Evolutionary conservation across 768 basidiomycete species (phyloP).

Genomic region (Lactarius indigo): DNA sequence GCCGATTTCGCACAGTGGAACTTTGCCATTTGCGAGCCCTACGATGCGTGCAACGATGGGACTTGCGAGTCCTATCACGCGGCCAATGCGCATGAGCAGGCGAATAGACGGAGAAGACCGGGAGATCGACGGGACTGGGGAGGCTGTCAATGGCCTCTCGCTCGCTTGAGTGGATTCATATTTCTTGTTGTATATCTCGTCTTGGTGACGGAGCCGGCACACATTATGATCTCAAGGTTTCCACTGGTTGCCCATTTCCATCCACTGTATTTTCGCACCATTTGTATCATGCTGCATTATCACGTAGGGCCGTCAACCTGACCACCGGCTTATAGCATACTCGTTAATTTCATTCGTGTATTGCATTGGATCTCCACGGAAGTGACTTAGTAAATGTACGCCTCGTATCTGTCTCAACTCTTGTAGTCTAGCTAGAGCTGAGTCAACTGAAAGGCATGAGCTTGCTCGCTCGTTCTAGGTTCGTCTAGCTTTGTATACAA

Average conservation of each 20-base stretch:
- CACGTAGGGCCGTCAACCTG: neutral
- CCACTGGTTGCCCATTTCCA: neutral
- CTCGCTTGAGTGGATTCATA: constrained; percentile 29
- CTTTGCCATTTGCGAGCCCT: constrained; percentile 52
- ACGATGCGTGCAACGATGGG: constrained; percentile 67
- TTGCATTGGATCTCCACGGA: neutral
- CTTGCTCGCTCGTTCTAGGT: constrained; percentile 50
- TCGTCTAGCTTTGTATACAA: constrained; percentile 26
- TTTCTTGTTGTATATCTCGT: neutral
- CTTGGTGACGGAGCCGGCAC: neutral
- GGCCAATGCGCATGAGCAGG: constrained; percentile 55
- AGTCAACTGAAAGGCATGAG: constrained; percentile 76
- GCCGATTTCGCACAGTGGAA: constrained; percentile 55
- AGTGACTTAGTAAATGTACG: constrained; percentile 32
- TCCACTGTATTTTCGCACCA: constrained; percentile 16
- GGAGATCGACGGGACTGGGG: constrained; percentile 76
- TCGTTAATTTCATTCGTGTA: neutral
- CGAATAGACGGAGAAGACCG: constrained; percentile 57
- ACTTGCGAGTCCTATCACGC: constrained; percentile 72
- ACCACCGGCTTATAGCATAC: neutral
- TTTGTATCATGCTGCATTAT: constrained; percentile 8
- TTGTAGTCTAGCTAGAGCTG: constrained; percentile 58
- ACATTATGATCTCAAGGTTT: constrained; percentile 1
- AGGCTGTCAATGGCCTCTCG: constrained; percentile 65
- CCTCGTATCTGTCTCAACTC: constrained; percentile 96